Evolutionary conservation across 768 basidiomycete species (phyloP).

Genomic region (Dentipellis sp.): DNA sequence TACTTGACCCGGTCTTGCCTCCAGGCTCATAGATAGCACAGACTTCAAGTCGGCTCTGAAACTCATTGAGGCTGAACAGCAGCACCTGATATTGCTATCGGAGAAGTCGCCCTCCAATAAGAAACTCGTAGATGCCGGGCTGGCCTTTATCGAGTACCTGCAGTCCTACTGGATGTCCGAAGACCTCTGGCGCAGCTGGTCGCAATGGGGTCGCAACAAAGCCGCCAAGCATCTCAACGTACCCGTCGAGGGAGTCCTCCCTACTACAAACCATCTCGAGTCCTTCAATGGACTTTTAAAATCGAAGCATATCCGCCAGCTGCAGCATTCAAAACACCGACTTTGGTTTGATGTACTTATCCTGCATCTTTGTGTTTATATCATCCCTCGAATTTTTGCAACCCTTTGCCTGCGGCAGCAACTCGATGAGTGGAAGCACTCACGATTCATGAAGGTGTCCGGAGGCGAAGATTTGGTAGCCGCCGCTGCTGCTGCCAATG

Average conservation of each 20-base stretch:
- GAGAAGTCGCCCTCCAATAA: neutral
- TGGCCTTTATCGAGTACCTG: neutral
- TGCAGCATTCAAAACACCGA: conserved; percentile 20
- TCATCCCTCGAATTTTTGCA: conserved; percentile 17
- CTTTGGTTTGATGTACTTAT: conserved; percentile 24
- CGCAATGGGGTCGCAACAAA: neutral
- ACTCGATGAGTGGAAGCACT: neutral
- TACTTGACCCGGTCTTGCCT: too few species aligned
- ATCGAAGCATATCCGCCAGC: conserved; percentile 19
- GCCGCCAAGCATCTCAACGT: neutral
- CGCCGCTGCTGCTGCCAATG: too few species aligned
- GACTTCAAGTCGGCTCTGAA: too few species aligned
- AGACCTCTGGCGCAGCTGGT: neutral
- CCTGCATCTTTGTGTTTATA: conserved; percentile 9
- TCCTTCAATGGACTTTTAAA: conserved; percentile 29
- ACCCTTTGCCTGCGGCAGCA: conserved; percentile 1
- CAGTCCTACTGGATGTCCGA: neutral
- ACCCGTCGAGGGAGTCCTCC: conserved; percentile 21
- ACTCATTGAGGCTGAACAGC: too few species aligned
- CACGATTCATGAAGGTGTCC: neutral
- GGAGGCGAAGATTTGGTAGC: too few species aligned
- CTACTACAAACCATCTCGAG: conserved; percentile 33
- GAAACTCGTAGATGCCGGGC: neutral
- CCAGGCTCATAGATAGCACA: neutral
- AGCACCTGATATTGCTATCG: neutral